Percentiles rank a stretch among this genome's conserved stretches.
phyloP scores from a whole-genome alignment of 352 stramenopile species.

The Phytophthora tentaculata region DNA sequence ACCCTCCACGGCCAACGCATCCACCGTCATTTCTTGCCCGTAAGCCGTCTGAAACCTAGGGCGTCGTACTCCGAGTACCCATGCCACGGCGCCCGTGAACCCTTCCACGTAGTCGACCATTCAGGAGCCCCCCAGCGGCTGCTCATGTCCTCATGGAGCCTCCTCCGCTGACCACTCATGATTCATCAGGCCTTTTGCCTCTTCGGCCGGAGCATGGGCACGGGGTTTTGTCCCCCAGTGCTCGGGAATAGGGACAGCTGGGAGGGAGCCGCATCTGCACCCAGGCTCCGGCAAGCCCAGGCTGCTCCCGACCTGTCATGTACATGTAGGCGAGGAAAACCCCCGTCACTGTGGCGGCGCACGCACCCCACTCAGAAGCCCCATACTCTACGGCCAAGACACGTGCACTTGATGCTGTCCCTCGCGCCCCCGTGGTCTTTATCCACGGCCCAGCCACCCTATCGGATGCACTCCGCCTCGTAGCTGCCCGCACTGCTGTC shows the following conservation, averaged over 20 bases:
- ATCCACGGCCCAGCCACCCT: not conserved
- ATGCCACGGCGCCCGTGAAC: not conserved
- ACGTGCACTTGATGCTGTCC: not conserved
- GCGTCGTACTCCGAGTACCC: slow-evolving; percentile 1
- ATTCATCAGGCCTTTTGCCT: not conserved
- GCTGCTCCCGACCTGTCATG: not conserved
- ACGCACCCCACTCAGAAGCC: not conserved
- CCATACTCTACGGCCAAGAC: not conserved
- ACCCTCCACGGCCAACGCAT: not conserved
- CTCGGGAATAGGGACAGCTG: not conserved
- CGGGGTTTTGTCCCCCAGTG: not conserved
- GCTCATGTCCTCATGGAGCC: not conserved
- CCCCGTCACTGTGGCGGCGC: not conserved
- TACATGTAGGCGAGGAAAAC: not conserved
- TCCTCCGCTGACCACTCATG: not conserved
- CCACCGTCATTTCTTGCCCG: not conserved
- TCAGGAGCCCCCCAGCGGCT: not conserved
- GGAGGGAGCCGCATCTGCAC: not conserved
- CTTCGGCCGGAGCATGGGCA: not conserved
- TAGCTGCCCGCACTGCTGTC: not conserved
- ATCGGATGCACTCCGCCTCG: not conserved
- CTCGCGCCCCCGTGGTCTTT: not conserved
- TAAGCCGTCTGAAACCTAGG: not conserved
- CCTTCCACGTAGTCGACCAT: slow-evolving; percentile 5
- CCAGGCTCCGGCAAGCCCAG: not conserved